phyloP scores from a whole-genome alignment of 1,284 basidiomycete genomes.

The Moesziomyces sp. region DNA sequence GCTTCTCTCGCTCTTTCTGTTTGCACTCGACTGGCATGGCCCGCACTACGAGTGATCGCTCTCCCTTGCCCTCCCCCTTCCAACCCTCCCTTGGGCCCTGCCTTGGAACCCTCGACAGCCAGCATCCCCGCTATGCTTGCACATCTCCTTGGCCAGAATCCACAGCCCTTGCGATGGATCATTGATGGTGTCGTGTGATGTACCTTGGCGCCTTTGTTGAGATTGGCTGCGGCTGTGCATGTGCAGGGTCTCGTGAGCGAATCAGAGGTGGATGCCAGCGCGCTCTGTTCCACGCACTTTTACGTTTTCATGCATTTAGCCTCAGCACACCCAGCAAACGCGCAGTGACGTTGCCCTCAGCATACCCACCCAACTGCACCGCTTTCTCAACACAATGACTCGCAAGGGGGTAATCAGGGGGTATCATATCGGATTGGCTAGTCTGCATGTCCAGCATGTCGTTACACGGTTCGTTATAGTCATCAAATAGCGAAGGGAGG shows the following conservation, averaged over 20 bases:
- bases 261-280: neutral
- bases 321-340: neutral
- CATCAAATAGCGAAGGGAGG: neutral
- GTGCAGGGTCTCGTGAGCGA: constrained; percentile 1
- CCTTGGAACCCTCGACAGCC: too few species aligned
- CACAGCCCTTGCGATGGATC: too few species aligned
- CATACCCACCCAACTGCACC: too few species aligned
- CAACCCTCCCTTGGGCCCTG: too few species aligned
- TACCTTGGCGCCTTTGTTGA: too few species aligned
- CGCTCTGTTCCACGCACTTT: neutral
- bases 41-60: too few species aligned
- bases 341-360: constrained; percentile 5
- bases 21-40: too few species aligned
- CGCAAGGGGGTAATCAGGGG: neutral
- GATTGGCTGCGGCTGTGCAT: neutral
- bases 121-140: too few species aligned
- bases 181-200: too few species aligned
- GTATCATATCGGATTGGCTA: neutral
- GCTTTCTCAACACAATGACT: neutral
- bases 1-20: too few species aligned
- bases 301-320: neutral
- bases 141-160: too few species aligned
- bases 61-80: too few species aligned
- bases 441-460: neutral
- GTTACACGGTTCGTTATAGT: constrained; percentile 7